These are phyloP conservation scores for Limnanthes douglasii DNA, from an alignment of 345 rosid species.

Conservation along the genomic window DNA sequence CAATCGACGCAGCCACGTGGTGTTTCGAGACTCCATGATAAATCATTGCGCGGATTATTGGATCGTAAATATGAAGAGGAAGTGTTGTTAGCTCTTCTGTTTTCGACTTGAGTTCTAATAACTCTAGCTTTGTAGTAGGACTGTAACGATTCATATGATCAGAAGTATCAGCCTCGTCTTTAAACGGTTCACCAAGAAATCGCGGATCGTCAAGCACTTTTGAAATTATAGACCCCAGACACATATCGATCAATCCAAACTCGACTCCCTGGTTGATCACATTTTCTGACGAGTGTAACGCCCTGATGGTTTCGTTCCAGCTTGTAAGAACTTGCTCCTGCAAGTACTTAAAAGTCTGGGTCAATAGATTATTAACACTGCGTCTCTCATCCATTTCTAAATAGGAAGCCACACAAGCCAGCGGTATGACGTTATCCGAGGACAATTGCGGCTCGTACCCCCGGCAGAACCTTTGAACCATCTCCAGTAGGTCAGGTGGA, in stretches of 20 bases:
- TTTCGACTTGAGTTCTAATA: slow-evolving; percentile 29
- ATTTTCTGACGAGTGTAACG: slow-evolving; percentile 12
- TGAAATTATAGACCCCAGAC: slow-evolving; percentile 29
- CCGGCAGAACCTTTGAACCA: slow-evolving; percentile 46
- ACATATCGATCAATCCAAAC: slow-evolving; percentile 31
- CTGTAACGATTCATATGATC: too few species aligned
- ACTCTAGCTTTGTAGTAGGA: slow-evolving; percentile 40
- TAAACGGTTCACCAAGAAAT: slow-evolving; percentile 34
- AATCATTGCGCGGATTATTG: slow-evolving; percentile 18
- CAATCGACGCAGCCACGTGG: slow-evolving; percentile 30
- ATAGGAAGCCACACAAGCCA: slow-evolving; percentile 28
- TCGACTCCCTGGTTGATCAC: slow-evolving; percentile 14
- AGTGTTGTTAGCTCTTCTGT: slow-evolving; percentile 30
- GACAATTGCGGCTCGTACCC: slow-evolving; percentile 24
- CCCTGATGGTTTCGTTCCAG: slow-evolving; percentile 56
- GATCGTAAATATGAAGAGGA: slow-evolving; percentile 27
- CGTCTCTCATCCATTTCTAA: slow-evolving; percentile 44
- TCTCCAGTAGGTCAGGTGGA: slow-evolving; percentile 31
- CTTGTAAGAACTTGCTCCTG: slow-evolving; percentile 29
- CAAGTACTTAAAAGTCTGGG: slow-evolving; percentile 18
- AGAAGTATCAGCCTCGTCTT: slow-evolving; percentile 11
- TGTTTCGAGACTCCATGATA: slow-evolving; percentile 15
- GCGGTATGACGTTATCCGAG: slow-evolving; percentile 33
- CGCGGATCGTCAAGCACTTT: slow-evolving; percentile 26
- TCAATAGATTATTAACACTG: slow-evolving; percentile 29